Evolutionary conservation across 1,284 basidiomycete genomes (phyloP), one percentile per base, ranked within the genome.

Genomic region (Papiliotrema laurentii): DNA sequence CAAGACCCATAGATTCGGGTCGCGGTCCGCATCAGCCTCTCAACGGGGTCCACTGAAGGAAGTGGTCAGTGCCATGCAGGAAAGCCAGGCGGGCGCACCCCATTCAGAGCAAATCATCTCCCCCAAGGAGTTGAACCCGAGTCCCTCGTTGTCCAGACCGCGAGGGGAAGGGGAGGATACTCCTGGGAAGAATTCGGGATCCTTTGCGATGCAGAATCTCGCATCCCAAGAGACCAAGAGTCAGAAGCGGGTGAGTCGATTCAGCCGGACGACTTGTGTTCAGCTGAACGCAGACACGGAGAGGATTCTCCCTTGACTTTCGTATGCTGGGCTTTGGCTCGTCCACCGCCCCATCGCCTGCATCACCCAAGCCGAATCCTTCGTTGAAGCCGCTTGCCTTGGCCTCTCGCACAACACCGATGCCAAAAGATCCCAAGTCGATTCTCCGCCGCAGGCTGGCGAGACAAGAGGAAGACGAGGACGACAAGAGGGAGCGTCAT

Each of bases 401-500:
- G 14, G 55, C 60, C 2, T 48, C 41, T 6, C 40, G 51, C 2
- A 35, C 25, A 16, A 39, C 26, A 11, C 30, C 49, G 9, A n/a
- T 44, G 7, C 30, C 21, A 25, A 18, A 16, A 37, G 37, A 38
- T n/a, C 19, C 44, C 4, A 27, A 46, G 22, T 21, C n/a, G 30
- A 19, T 36, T 19, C n/a, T 16, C 13, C 66, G 58, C 7, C 59
- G 66, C 36, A 71, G 63, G 50, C 60, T 71, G 4, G 69, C 68
- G 35, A 62, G 86, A 84, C 60, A 90, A 79, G 76, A 81, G 35
- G 90, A 94, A 71, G 90, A 91, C 61, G 90, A 93, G 44, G 87
- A 93, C 51, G 90, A 94, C 62, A 79, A 81, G 41, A 79, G 79
- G 51, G 90, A 92, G 70, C 78, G 90, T 50, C 88, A 91, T 69